Base-by-base conservation (phyloP, 1,284 basidiomycete species). In the Cryptococcus hybrid region DNA sequence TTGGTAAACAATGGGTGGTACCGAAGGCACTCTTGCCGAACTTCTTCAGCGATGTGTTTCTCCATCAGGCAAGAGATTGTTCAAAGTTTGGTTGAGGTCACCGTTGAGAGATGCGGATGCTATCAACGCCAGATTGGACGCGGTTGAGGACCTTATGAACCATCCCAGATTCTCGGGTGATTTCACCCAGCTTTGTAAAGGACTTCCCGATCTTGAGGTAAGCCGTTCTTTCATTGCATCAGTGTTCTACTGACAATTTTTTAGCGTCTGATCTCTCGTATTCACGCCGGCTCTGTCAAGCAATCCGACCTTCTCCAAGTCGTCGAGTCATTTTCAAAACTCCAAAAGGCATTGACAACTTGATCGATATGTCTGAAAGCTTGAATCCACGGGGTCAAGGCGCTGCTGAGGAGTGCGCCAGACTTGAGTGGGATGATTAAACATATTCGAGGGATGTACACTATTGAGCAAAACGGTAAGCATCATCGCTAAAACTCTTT, bases 11-110 rank as follows among this genome's bases (percentile, higher is more conserved):
- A 86, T 63, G 92, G 92, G 93, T 3, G 88, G 88, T 0, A 87
- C 89, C 40, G 92, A 94, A 52, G 93, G 94, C 1, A 88, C 92
- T 0, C 78, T 98, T 42, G 79, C 94, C 51, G 86, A 88, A 73
- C 79, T 97, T 12, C 79, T 98, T n/a, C 85, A 85, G 50, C 83
- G 89, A 56, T 96, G 93, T 68, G 81, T 88, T 48, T 95, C 94
- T 0, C 90, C 94, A 1, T 95, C 92, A 90, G 89, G 90, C 39
- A 96, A 96, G 74, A 84, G 92, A 43, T 81, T 97, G 36, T 96
- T 97, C 82, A 85, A 91, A 48, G 88, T 94, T 60, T 97, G 93
- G 94, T 80, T 97, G 7, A 94, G 90, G 60, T 87, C 88, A 81
- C 94, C 94, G 11, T 79, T 98, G 59, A 84, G 87, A 44, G 85